Evolutionary conservation across 108 stramenopile species (phyloP), one percentile per base, ranked within the genome.

Genomic region (Cylindrotheca closterium): DNA sequence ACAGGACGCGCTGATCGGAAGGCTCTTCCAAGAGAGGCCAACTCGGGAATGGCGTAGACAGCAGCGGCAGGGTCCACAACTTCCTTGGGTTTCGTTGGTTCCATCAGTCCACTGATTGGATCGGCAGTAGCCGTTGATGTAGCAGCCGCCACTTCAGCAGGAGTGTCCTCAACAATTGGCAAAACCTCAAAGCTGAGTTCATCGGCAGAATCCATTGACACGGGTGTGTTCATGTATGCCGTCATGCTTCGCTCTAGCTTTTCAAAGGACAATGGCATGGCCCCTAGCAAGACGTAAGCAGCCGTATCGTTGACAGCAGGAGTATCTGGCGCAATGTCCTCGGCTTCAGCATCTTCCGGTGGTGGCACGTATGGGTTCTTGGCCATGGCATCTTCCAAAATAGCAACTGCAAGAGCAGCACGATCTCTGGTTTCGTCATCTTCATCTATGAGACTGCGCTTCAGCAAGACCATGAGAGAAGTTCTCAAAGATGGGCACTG

Each of bases 391-490:
- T 75, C 77, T 47, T 86, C 82, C 33, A 96, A 75, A 4, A 93
- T 55, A 18, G 73, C 70, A 1, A 98, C 82, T 1, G 83, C 71
- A 27, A 95, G 52, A 28, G 89, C 80, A 1, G 95, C 89, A 47
- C 97, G 87, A 75, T 98, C 97, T 22, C 97, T 63, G 4, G 95
- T 95, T 80, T 98, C 97, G 50, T 98, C 97, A 52, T 97, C 95
- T 58, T 98, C 97, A 56, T 98, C 97, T 2, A 66, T 50, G 49
- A 89, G 74, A 28, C 78, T 80, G 5, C 95, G 89, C 63, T 87
- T 84, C 47, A 98, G 61, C 48, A 97, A 75, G 4, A 74, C 71
- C 61, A 91, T 63, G 65, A 98, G 87, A 32, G 91, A 92, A 4
- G 70, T 29, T 25, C 95, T 68, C 1, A 98, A 85, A 1, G 79